phyloP scores from a whole-genome alignment of 495 filamentous ascomycete species.

The Geopyxis carbonaria region DNA sequence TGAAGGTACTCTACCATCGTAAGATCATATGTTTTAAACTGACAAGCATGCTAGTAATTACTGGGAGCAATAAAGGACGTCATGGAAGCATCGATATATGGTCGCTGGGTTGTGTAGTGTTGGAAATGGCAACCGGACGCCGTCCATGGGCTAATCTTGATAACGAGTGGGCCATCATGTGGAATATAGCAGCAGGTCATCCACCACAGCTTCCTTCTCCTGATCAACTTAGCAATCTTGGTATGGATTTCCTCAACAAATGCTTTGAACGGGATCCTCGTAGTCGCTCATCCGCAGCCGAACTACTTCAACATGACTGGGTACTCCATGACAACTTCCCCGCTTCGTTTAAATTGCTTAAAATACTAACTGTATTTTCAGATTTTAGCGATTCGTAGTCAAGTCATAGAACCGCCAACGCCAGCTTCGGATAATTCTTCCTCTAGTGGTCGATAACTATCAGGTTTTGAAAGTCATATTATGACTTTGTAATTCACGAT shows the following conservation, averaged over 20 bases:
- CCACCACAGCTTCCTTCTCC: slow-evolving; percentile 61
- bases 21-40: background rate
- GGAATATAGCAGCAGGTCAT: slow-evolving; percentile 96
- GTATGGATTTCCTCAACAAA: slow-evolving; percentile 71
- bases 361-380: background rate
- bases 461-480: background rate
- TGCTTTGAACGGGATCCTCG: slow-evolving; percentile 80
- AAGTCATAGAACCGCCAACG: slow-evolving; percentile 23
- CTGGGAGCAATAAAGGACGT: slow-evolving; percentile 56
- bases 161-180: slow-evolving; percentile 99
- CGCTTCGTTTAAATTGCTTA: background rate
- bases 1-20: slow-evolving; percentile 32
- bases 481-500: background rate
- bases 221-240: slow-evolving; percentile 69
- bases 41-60: slow-evolving; percentile 46
- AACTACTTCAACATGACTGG: slow-evolving; percentile 92
- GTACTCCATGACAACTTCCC: slow-evolving; percentile 33
- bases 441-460: slow-evolving; percentile 10
- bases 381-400: slow-evolving; percentile 23
- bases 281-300: slow-evolving; percentile 62
- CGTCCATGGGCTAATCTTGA: slow-evolving; percentile 94
- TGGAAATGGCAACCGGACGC: slow-evolving; percentile 92
- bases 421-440: slow-evolving; percentile 18
- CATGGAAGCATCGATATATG: slow-evolving; percentile 87
- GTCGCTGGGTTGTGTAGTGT: slow-evolving; percentile 90